A percentile compares a stretch with the other conserved stretches of the same genome.
Evolutionary conservation across 208 protist genomes (phyloP).

Genomic region (Trypanosoma rangeli): DNA sequence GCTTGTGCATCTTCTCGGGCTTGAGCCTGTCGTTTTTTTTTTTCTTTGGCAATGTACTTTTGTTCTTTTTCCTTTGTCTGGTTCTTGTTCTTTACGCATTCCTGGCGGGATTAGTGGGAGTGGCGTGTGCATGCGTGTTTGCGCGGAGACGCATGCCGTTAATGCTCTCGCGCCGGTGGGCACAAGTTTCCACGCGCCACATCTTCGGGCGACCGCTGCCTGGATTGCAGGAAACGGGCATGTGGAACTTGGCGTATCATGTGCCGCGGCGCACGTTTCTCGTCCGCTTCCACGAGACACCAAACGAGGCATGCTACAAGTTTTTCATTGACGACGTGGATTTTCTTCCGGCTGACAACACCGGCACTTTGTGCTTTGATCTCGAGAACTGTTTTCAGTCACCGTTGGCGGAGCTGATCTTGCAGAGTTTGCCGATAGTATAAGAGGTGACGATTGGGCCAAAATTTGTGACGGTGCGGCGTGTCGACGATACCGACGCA

Average conservation of each 20-base stretch:
- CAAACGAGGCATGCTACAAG: conserved; percentile 85
- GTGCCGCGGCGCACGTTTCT: conserved; percentile 39
- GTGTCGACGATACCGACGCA: conserved; percentile 58
- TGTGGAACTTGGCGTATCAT: not conserved
- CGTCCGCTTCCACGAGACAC: conserved; percentile 80
- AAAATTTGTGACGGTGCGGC: conserved; percentile 79
- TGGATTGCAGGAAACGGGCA: not conserved
- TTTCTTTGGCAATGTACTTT: not conserved
- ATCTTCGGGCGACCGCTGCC: not conserved
- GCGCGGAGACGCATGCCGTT: not conserved
- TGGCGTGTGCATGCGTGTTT: not conserved
- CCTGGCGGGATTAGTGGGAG: not conserved
- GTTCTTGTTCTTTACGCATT: not conserved
- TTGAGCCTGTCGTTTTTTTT: not conserved
- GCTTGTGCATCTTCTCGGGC: not conserved
- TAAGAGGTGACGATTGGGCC: conserved; percentile 84
- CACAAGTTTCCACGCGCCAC: conserved; percentile 1
- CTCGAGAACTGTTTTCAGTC: conserved; percentile 76
- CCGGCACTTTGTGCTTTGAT: conserved; percentile 71
- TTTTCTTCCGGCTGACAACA: conserved; percentile 52
- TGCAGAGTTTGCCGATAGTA: conserved; percentile 80
- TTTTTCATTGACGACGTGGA: conserved; percentile 71
- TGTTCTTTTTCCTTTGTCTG: conserved; percentile 10
- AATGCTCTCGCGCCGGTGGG: not conserved
- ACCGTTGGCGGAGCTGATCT: conserved; percentile 66